Evolutionary conservation across 163 green algal genomes (phyloP), one percentile per base, ranked within the genome.

Genomic region (Dunaliella salina): DNA sequence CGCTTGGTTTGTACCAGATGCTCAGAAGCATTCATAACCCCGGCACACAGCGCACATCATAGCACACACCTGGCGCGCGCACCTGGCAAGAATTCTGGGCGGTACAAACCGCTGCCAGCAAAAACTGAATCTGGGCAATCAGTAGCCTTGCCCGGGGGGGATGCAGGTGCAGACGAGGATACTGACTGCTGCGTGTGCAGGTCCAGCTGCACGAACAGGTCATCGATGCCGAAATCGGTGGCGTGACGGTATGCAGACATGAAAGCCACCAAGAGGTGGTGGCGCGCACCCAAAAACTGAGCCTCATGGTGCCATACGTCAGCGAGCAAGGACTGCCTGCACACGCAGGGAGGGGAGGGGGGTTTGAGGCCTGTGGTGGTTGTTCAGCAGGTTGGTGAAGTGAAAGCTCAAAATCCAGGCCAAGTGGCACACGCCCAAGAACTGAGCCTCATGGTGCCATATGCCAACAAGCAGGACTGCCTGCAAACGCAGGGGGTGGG

Each of bases 251-350:
- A 91, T 5, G 89, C 89, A 26, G 71, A 82, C 57, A 79, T 87
- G 83, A 91, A 92, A 1, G 87, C 35, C 67, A 90, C 46, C 32
- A 91, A n/a, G 11, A 83, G 80, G 80, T 89, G 86, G 80, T 92
- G 89, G 4, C 87, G 59, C 0, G 86, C 85, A 0, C 83, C 87
- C 25, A 34, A 82, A 46, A 86, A 92, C 17, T 80, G 30, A 25
- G 87, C 89, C 82, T 92, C 89, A 63, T 80, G 82, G 59, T 87
- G 82, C 89, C 89, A 92, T 26, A 87, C 22, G 75, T 92, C 89
- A 78, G 50, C 81, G 33, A 91, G 29, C 30, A 91, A 59, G 17
- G 50, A 46, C 69, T 89, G 67, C 34, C 83, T 84, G 84, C 75
- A 80, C 0, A 15, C 18, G 18, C 29, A 25, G 25, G 4, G 26